Percentiles rank a stretch among this genome's conserved stretches.
phyloP scores from a whole-genome alignment of 225 moss, liverwort and hornwort species.

The Lunularia cruciata region DNA sequence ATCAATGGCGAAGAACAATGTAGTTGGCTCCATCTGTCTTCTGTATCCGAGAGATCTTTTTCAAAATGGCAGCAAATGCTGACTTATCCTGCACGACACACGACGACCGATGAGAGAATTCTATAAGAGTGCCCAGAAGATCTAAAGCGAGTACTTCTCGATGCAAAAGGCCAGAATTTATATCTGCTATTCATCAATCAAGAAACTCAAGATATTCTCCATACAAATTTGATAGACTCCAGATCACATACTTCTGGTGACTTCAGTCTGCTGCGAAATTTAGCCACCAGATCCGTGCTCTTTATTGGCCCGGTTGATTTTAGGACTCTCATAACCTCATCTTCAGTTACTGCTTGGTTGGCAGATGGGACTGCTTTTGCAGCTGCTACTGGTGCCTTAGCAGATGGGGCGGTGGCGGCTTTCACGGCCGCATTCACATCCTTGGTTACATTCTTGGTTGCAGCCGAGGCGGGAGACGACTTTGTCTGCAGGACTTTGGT shows the following conservation, averaged over 20 bases:
- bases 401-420: constrained; percentile 39
- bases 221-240: too few species aligned
- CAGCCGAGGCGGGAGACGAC: constrained; percentile 34
- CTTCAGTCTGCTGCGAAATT: constrained; percentile 83
- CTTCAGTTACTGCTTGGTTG: constrained; percentile 76
- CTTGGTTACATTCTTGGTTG: constrained; percentile 71
- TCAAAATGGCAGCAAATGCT: constrained; percentile 90
- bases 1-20: constrained; percentile 65
- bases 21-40: constrained; percentile 85
- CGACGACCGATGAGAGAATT: background rate
- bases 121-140: too few species aligned
- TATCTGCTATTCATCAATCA: too few species aligned
- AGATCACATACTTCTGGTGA: constrained; percentile 80
- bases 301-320: constrained; percentile 88
- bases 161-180: too few species aligned
- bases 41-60: constrained; percentile 99
- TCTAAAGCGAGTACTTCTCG: background rate
- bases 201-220: too few species aligned
- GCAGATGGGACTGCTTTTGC: constrained; percentile 22
- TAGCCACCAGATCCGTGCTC: constrained; percentile 97
- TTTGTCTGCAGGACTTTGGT: constrained; percentile 47
- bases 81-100: constrained; percentile 70
- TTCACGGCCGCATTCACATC: constrained; percentile 55
- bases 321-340: constrained; percentile 82
- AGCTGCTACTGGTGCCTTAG: constrained; percentile 23